Evolutionary conservation across 257 asterid species (phyloP).

Genomic region (Nicotiana noctiflora): DNA sequence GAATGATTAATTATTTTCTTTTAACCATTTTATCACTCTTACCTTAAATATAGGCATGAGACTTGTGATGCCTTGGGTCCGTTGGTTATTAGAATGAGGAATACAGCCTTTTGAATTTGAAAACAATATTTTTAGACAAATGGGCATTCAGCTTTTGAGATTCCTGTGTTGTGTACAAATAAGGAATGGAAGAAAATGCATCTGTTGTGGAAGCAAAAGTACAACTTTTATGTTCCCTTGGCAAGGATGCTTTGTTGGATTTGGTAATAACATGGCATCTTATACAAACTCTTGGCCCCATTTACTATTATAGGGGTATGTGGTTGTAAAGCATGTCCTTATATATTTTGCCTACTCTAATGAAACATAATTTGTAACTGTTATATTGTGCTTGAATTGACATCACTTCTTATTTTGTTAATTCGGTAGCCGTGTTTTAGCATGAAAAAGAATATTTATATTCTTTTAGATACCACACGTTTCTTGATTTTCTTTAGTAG

Average conservation of each 20-base stretch:
- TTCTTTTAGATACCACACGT: no score
- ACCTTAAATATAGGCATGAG: neutral
- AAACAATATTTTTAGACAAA: conserved; percentile 54
- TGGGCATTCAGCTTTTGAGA: conserved; percentile 47
- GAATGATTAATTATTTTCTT: no score
- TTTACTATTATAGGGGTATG: neutral
- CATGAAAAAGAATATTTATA: no score
- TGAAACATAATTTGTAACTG: neutral
- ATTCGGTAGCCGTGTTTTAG: no score
- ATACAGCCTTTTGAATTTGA: conserved; percentile 17
- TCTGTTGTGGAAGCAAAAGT: neutral
- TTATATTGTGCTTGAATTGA: neutral
- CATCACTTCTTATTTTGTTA: neutral
- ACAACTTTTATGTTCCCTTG: neutral
- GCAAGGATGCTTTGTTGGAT: neutral
- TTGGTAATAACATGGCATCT: neutral
- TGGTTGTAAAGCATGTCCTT: neutral
- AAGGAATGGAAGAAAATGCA: neutral
- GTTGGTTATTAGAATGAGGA: conserved; percentile 54
- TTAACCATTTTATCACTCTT: no score
- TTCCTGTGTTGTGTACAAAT: neutral
- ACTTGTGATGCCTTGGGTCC: conserved; percentile 13
- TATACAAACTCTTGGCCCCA: neutral
- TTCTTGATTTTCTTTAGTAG: no score
- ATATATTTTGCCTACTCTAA: neutral